phyloP scores from a whole-genome alignment of 2,329 filamentous ascomycete genomes.

The Verruconis gallopava region DNA sequence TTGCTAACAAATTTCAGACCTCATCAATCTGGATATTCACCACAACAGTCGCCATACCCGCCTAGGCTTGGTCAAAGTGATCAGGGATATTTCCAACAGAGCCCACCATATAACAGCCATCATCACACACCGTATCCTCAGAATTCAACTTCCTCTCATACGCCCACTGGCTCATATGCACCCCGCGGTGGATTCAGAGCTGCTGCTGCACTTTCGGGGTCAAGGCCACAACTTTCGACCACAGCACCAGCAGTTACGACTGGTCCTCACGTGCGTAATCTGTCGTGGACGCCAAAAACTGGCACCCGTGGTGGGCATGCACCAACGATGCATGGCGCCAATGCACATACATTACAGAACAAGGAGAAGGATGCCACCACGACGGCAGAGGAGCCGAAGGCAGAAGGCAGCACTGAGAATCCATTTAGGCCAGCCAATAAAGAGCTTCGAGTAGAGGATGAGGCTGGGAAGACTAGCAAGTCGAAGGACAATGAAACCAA shows the following conservation, averaged over 20 bases:
- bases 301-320: constrained; percentile 40
- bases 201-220: neutral
- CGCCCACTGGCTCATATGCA: neutral
- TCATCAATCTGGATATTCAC: constrained; percentile 44
- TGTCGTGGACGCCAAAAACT: constrained; percentile 55
- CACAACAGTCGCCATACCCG: constrained; percentile 40
- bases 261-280: constrained; percentile 46
- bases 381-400: constrained; percentile 33
- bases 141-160: neutral
- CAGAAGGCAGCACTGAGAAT: constrained; percentile 33
- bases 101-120: constrained; percentile 13
- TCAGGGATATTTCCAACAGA: constrained; percentile 21
- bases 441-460: constrained; percentile 52
- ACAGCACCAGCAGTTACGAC: constrained; percentile 44
- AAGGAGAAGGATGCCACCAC: constrained; percentile 18
- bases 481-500: neutral
- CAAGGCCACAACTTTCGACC: constrained; percentile 20
- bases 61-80: constrained; percentile 14
- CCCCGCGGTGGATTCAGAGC: constrained; percentile 6
- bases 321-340: constrained; percentile 14
- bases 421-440: constrained; percentile 47
- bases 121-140: constrained; percentile 14
- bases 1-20: constrained; percentile 25
- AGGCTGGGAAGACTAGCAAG: constrained; percentile 36
- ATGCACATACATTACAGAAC: constrained; percentile 12